Conservation (phyloP, 148 eudicot genomes). For the Nepenthes mirabilis region DNA sequence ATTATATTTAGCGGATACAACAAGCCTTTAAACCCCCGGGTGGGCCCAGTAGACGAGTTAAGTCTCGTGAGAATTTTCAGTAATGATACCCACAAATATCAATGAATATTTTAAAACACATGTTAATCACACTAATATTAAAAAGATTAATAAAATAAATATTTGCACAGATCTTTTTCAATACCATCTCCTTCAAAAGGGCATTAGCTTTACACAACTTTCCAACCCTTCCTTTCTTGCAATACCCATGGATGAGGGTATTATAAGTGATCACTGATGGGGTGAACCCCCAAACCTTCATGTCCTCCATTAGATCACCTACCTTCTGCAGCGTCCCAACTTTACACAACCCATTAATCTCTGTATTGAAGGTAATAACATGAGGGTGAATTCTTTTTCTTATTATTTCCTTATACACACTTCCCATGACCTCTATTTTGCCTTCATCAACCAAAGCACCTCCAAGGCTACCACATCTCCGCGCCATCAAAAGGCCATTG, state of each 20-base stretch:
- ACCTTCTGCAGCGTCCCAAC: constrained; percentile 53
- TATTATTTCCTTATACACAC: constrained; percentile 45
- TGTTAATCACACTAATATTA: too few relatives aligned
- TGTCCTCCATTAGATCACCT: constrained; percentile 56
- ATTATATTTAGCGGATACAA: too few relatives aligned
- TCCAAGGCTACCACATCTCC: too few relatives aligned
- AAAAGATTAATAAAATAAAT: too few relatives aligned
- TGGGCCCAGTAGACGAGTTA: too few relatives aligned
- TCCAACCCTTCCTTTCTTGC: constrained; percentile 50
- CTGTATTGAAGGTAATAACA: constrained; percentile 47
- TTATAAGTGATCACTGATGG: constrained; percentile 65
- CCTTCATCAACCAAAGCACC: constrained; percentile 37
- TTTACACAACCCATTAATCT: constrained; percentile 50
- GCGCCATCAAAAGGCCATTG: too few relatives aligned
- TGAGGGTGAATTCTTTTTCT: constrained; percentile 42
- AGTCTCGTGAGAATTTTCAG: too few relatives aligned
- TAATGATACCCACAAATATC: too few relatives aligned
- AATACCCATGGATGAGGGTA: constrained; percentile 43
- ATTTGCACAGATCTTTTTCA: constrained; percentile 26
- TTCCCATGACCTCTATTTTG: constrained; percentile 26
- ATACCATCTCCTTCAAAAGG: constrained; percentile 55
- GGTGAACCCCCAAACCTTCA: constrained; percentile 39
- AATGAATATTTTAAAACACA: too few relatives aligned
- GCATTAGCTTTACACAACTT: constrained; percentile 61
- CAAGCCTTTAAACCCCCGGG: too few relatives aligned